Evolutionary conservation across 257 asterid species (phyloP).

Genomic region (Prunella vulgaris): DNA sequence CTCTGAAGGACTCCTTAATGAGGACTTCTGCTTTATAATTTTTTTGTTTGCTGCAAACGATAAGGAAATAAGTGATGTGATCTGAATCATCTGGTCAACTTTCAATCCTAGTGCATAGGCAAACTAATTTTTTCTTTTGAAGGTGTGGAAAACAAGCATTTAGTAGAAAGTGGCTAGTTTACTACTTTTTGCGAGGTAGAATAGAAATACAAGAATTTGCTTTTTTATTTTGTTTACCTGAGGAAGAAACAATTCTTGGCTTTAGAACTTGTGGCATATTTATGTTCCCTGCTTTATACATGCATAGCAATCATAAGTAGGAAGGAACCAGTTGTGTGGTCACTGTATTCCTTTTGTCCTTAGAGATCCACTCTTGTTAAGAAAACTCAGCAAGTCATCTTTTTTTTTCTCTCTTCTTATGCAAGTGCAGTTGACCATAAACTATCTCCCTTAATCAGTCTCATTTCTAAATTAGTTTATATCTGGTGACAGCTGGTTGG

Average conservation of each 20-base stretch:
- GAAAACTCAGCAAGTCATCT: neutral
- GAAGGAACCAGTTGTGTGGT: neutral
- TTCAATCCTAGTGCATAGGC: neutral
- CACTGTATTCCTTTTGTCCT: neutral
- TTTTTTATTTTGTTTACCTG: neutral
- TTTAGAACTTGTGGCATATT: neutral
- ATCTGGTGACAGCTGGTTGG: slow-evolving; percentile 85
- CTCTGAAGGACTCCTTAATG: neutral
- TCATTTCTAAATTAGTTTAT: slow-evolving; percentile 12
- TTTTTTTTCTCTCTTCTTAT: neutral
- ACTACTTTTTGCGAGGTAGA: neutral
- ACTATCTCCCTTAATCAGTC: neutral
- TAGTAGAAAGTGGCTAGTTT: neutral
- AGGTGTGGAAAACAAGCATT: neutral
- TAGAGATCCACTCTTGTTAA: neutral
- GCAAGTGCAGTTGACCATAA: neutral
- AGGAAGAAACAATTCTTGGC: neutral
- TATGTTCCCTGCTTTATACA: neutral
- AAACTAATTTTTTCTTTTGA: neutral
- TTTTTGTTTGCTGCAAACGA: neutral
- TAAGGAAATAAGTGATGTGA: neutral
- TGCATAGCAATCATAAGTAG: slow-evolving; percentile 13
- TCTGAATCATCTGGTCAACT: neutral
- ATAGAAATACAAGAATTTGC: neutral
- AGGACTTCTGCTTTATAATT: neutral